Percentiles rank a stretch among this genome's conserved stretches.
Conservation (phyloP, 2,329 filamentous ascomycete genomes). For the Byssochlamys sp. region DNA sequence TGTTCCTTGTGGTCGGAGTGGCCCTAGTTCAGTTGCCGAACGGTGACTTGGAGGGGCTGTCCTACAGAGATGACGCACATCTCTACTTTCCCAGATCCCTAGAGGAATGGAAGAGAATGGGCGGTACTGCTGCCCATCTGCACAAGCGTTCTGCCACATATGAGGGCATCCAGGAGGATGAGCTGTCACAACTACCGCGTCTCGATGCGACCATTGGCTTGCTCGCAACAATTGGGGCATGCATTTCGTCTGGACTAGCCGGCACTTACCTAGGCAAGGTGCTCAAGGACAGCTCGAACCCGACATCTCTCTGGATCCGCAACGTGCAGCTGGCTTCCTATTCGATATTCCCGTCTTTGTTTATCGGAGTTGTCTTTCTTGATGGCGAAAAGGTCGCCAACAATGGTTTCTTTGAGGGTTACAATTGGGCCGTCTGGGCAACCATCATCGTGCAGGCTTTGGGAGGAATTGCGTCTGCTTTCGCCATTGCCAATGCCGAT, state of each 20-base stretch:
- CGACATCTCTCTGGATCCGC: slow-evolving; percentile 78
- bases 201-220: slow-evolving; percentile 76
- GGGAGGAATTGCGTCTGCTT: slow-evolving; percentile 72
- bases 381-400: slow-evolving; percentile 75
- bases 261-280: slow-evolving; percentile 68
- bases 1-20: slow-evolving; percentile 72
- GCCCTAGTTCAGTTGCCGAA: slow-evolving; percentile 74
- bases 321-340: slow-evolving; percentile 94
- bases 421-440: slow-evolving; percentile 83
- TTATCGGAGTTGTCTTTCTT: slow-evolving; percentile 76
- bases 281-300: slow-evolving; percentile 68
- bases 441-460: slow-evolving; percentile 73
- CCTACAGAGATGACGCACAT: slow-evolving; percentile 47
- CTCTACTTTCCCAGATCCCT: slow-evolving; percentile 68
- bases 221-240: slow-evolving; percentile 66
- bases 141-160: slow-evolving; percentile 74
- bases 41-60: slow-evolving; percentile 42
- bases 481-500: slow-evolving; percentile 73
- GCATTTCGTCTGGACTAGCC: slow-evolving; percentile 70
- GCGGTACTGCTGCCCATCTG: slow-evolving; percentile 41
- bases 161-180: slow-evolving; percentile 67
- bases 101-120: slow-evolving; percentile 59
- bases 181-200: slow-evolving; percentile 41
- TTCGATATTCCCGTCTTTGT: slow-evolving; percentile 77
- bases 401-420: slow-evolving; percentile 87